phyloP scores from a whole-genome alignment of 495 filamentous ascomycete genomes.

The Xylaria nigripes region DNA sequence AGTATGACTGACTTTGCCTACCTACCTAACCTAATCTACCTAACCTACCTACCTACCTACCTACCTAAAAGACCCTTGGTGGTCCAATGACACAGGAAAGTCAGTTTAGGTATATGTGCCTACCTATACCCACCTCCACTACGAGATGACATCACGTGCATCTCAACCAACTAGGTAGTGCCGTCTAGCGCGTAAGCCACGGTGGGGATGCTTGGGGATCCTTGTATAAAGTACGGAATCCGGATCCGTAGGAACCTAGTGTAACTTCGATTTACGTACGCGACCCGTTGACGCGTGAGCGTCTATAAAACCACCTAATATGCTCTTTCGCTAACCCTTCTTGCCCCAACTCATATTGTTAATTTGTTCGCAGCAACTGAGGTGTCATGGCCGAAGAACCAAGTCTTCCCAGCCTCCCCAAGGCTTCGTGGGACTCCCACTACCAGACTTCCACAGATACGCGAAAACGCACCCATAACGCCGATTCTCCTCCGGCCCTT shows the following conservation, averaged over 20 bases:
- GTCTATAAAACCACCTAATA: background rate
- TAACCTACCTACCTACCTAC: too few relatives aligned
- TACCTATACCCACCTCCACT: background rate
- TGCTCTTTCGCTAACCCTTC: background rate
- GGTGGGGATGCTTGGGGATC: background rate
- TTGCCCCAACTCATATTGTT: background rate
- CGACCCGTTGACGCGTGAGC: constrained; percentile 2
- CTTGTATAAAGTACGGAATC: too few relatives aligned
- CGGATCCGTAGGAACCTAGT: too few relatives aligned
- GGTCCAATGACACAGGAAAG: too few relatives aligned
- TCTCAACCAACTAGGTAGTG: background rate
- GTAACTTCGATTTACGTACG: background rate
- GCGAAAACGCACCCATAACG: constrained; percentile 35
- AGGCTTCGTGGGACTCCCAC: constrained; percentile 22
- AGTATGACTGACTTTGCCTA: too few relatives aligned
- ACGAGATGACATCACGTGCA: background rate
- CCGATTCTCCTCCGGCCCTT: constrained; percentile 15
- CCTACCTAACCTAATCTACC: too few relatives aligned
- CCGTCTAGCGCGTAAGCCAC: constrained; percentile 7
- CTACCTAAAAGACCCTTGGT: too few relatives aligned
- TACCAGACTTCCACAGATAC: constrained; percentile 26
- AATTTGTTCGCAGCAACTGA: background rate
- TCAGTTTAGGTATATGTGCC: too few relatives aligned
- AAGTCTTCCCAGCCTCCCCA: constrained; percentile 35
- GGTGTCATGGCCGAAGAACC: constrained; percentile 38